Base-by-base conservation (phyloP, 305 asterid genomes). In the Salvia sclarea region DNA sequence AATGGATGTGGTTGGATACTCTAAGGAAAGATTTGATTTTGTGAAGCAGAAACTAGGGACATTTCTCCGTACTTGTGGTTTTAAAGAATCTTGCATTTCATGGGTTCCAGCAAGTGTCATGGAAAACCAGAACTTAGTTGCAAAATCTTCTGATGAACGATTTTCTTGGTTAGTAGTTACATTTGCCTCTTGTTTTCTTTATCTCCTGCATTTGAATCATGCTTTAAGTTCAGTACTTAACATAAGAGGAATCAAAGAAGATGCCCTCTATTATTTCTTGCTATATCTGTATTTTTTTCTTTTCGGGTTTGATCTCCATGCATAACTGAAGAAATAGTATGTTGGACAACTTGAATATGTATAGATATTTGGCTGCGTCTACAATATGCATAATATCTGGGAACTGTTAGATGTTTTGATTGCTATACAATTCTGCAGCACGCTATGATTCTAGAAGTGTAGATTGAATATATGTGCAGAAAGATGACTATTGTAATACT, bases 91-190 rank as follows among this genome's bases (percentile, higher is more conserved):
- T 71, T 89, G 85, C 50, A 58, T 91, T 58, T 55, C 69, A 45
- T 94, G 97, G 97, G 80, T 94, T 70, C 99, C 99, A 31, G 77
- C 86, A 21, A 95, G 99, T 81, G 97, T 92, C 66, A 85, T 95
- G 89, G 92, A 86, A 79, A 91, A 91, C 82, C 98, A 95, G 73
- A 95, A 95, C 80, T 83, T 95, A 80, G 78, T 84, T 69, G 72
- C 75, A 61, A 76, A 71, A 66, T 87, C 96, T 68, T 79, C 95
- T 56, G 96, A 88, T 77, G 69, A 35, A 11, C 86, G 79, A 44
- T 45, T 84, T 48, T 86, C 93, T 71, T 94, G 99, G 99, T 94
- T 77, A 84, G 95, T 84, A 48, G 61, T 28, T 76, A 64, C 22
- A 12, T 38, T 44, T 41, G 8, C 62, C 70, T 43, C 61, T 54